Evolutionary conservation across 1,284 basidiomycete species (phyloP).

Genomic region (Acaromyces ingoldii): DNA sequence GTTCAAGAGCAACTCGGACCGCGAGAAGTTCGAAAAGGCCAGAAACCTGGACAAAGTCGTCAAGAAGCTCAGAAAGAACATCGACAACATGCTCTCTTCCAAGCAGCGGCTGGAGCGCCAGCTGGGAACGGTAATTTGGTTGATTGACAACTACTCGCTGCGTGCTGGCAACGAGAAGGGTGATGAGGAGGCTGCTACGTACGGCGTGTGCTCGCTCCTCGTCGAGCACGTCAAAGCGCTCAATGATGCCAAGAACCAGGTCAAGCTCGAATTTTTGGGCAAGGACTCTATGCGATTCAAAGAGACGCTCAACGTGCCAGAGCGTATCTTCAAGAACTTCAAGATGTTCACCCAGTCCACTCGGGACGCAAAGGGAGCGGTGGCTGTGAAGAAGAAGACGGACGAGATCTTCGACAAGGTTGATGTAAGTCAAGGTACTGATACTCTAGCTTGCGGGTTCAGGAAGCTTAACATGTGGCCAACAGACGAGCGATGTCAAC

Average conservation of each 20-base stretch:
- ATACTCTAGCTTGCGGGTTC: neutral
- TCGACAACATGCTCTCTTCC: slow-evolving; percentile 42
- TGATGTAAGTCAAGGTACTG: slow-evolving; percentile 17
- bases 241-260: slow-evolving; percentile 24
- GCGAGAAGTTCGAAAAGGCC: slow-evolving; percentile 50
- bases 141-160: slow-evolving; percentile 50
- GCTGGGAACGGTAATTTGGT: slow-evolving; percentile 50
- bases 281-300: slow-evolving; percentile 52
- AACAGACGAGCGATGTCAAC: slow-evolving; percentile 37
- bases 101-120: slow-evolving; percentile 44
- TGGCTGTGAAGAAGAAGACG: slow-evolving; percentile 77
- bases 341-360: slow-evolving; percentile 45
- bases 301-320: slow-evolving; percentile 42
- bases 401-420: slow-evolving; percentile 74
- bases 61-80: slow-evolving; percentile 38
- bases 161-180: slow-evolving; percentile 52
- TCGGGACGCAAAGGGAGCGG: slow-evolving; percentile 56
- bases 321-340: slow-evolving; percentile 48
- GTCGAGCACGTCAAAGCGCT: slow-evolving; percentile 47
- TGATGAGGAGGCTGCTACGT: slow-evolving; percentile 50
- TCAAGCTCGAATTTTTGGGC: slow-evolving; percentile 49
- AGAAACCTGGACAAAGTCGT: slow-evolving; percentile 44
- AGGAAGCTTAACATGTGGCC: neutral
- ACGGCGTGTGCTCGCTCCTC: slow-evolving; percentile 49
- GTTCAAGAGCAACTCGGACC: slow-evolving; percentile 50